A percentile compares a stretch with the other conserved stretches of the same genome.
phyloP scores from a whole-genome alignment of 345 rosid species.

The Populus ilicifolia region DNA sequence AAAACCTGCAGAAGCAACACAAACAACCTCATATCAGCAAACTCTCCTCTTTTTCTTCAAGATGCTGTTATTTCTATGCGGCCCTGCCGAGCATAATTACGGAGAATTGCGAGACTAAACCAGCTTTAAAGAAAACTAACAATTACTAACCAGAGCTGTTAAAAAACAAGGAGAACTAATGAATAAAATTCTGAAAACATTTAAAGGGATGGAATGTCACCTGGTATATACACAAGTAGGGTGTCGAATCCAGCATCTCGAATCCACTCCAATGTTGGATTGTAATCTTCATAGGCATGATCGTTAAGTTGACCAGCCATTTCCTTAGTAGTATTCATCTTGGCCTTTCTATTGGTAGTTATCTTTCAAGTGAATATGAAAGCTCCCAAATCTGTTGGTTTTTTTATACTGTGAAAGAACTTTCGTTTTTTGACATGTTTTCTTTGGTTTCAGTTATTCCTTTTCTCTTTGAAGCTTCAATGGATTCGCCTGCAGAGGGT shows the following conservation, averaged over 20 bases:
- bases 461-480: background rate
- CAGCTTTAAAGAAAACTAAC: too few species aligned
- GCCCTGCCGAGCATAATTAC: too few species aligned
- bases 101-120: too few species aligned
- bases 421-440: background rate
- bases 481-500: background rate
- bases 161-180: too few species aligned
- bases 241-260: conserved; percentile 25
- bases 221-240: conserved; percentile 34
- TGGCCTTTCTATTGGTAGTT: background rate
- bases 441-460: background rate
- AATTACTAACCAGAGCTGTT: too few species aligned
- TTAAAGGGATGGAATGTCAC: conserved; percentile 3
- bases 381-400: background rate
- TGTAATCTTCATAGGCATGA: conserved; percentile 32
- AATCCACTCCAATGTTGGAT: conserved; percentile 31
- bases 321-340: too few species aligned
- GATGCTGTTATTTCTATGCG: too few species aligned
- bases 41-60: too few species aligned
- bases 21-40: too few species aligned
- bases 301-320: background rate
- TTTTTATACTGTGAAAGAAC: background rate
- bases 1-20: conserved; percentile 26
- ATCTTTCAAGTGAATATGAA: background rate
- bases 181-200: too few species aligned